A percentile compares a stretch with the other conserved stretches of the same genome.
Evolutionary conservation across 1,284 basidiomycete genomes (phyloP).

Genomic region (Mycena sp.): DNA sequence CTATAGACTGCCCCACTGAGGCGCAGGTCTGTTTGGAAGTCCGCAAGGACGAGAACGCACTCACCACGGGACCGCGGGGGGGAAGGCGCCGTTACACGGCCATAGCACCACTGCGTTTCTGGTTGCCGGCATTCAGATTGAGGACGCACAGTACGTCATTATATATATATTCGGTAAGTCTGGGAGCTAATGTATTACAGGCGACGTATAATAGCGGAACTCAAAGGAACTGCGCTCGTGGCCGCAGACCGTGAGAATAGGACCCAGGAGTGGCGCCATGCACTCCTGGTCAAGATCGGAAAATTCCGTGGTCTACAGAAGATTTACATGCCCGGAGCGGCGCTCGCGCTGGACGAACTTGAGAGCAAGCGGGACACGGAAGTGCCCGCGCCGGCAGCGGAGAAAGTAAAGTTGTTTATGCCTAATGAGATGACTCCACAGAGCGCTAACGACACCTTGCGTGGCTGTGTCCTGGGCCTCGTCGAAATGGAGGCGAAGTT

Average conservation of each 20-base stretch:
- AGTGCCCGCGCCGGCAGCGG: too few relatives aligned
- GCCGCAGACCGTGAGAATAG: constrained; percentile 18
- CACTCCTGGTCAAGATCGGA: constrained; percentile 17
- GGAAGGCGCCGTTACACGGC: constrained; percentile 5
- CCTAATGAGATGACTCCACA: too few relatives aligned
- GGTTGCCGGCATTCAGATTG: constrained; percentile 27
- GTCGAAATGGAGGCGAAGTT: constrained; percentile 8
- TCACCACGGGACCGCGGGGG: constrained; percentile 1
- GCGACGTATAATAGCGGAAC: not conserved
- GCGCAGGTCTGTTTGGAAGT: constrained; percentile 16
- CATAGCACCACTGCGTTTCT: constrained; percentile 27
- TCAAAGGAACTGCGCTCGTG: not conserved
- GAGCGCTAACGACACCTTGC: too few relatives aligned
- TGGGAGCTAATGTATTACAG: not conserved
- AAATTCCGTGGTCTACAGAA: constrained; percentile 28
- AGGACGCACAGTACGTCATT: constrained; percentile 29
- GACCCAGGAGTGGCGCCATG: constrained; percentile 22
- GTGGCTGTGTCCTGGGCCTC: too few relatives aligned
- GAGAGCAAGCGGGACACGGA: too few relatives aligned
- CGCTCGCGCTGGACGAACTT: not conserved
- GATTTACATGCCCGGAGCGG: constrained; percentile 28
- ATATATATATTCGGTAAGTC: too few relatives aligned
- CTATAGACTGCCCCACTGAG: constrained; percentile 14
- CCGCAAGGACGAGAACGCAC: constrained; percentile 20
- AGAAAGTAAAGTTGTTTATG: too few relatives aligned